A percentile compares a stretch with the other conserved stretches of the same genome.
These are phyloP conservation scores for Cladosporium sp. DNA, from an alignment of 2,329 filamentous ascomycete genomes.

Conservation along the genomic window DNA sequence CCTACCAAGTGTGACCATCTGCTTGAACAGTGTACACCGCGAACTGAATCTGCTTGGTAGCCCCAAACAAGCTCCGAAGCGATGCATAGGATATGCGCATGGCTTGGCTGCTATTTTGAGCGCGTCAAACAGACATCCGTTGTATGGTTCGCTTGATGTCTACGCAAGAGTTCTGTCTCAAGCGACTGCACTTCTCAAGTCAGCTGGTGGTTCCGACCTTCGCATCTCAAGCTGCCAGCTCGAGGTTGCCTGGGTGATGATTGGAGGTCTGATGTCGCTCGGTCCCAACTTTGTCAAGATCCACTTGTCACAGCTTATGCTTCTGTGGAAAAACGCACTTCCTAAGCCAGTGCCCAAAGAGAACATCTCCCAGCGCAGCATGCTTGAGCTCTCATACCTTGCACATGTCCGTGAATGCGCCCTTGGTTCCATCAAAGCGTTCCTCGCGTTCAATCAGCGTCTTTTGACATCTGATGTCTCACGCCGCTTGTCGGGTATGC, in stretches of 20 bases:
- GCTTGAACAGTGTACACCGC: slow-evolving; percentile 89
- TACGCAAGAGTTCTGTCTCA: slow-evolving; percentile 89
- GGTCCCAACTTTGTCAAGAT: slow-evolving; percentile 99
- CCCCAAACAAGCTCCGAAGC: slow-evolving; percentile 73
- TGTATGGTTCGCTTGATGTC: slow-evolving; percentile 94
- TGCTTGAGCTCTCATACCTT: slow-evolving; percentile 87
- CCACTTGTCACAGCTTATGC: slow-evolving; percentile 85
- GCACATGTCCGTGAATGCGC: slow-evolving; percentile 95
- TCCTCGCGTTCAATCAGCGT: slow-evolving; percentile 89
- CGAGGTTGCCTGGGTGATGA: slow-evolving; percentile 95
- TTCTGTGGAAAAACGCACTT: slow-evolving; percentile 96
- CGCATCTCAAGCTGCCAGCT: slow-evolving; percentile 91
- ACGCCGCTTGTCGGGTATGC: slow-evolving; percentile 87
- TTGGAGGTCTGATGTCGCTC: slow-evolving; percentile 93
- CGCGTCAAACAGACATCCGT: slow-evolving; percentile 79
- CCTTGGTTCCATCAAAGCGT: slow-evolving; percentile 84
- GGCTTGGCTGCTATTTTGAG: slow-evolving; percentile 88
- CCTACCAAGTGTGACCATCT: slow-evolving; percentile 86
- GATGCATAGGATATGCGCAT: slow-evolving; percentile 88
- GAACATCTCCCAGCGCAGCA: slow-evolving; percentile 77
- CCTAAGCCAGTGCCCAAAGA: slow-evolving; percentile 94
- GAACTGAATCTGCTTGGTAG: slow-evolving; percentile 77
- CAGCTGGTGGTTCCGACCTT: slow-evolving; percentile 85
- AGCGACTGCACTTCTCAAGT: slow-evolving; percentile 88
- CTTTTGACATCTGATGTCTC: slow-evolving; percentile 91